Evolutionary conservation across 768 basidiomycete genomes (phyloP), one percentile per base, ranked within the genome.

Genomic region (Hortiboletus flavorubellus): DNA sequence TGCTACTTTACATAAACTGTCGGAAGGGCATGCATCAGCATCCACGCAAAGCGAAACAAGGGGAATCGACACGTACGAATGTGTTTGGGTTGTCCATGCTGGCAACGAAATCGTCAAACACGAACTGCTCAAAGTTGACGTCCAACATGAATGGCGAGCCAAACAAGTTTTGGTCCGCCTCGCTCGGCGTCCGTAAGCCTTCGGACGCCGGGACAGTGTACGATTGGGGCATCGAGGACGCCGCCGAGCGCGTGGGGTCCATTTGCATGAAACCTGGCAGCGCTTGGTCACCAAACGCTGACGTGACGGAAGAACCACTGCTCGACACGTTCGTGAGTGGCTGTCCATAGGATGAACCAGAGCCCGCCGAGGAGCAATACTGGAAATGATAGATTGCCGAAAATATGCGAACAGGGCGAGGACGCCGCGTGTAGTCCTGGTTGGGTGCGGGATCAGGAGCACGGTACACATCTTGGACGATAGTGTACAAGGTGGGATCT

Each of bases 401-500:
- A 68, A 84, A 86, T 48, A 83, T 71, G 33, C 74, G 58, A 2
- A 69, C 61, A 23, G 61, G 66, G 8, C 62, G 68, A 15, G 68
- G 60, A 2, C 70, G 68, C n/a, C 51, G 57, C 6, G 60, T 47
- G 15, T 51, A 49, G 37, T 47, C 50, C 42, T 55, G 55, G 12
- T 60, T 64, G 29, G 73, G 62, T 29, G 61, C 60, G 23, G 49
- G 38, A 31, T 71, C 66, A 16, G 62, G 61, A 29, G 74, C 61
- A 44, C 66, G 67, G 49, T 69, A 63, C 44, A 90, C 82, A 47
- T 85, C 81, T 64, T 90, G 88, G 41, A 82, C 71, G 63, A 90
- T 86, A 3, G 79, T 81, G 68, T 80, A 89, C 52, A 78, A 69
- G 5, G 85, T 81, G 21, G 86, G 84, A 68, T 90, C 88, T 89